A percentile compares a stretch with the other conserved stretches of the same genome.
Evolutionary conservation across 2,329 filamentous ascomycete species (phyloP).

Genomic region (Cordyceps fumosorosea): DNA sequence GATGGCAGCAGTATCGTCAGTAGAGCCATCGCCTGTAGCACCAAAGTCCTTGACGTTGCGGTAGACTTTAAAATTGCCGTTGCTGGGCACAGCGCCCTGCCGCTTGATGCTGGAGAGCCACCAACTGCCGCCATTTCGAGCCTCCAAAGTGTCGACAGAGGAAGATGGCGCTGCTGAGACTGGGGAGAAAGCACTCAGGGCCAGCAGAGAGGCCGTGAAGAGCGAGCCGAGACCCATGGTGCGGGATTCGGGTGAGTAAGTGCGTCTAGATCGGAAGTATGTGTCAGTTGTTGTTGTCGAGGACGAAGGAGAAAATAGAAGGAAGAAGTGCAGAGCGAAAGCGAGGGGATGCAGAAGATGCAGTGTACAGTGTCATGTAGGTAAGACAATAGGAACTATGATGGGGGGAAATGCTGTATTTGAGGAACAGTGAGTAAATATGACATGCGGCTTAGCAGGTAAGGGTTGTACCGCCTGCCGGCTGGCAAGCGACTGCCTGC

Average conservation of each 20-base stretch:
- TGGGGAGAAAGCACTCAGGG: conserved; percentile 9
- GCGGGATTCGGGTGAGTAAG: not conserved
- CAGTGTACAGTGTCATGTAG: not conserved
- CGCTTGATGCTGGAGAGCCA: conserved; percentile 67
- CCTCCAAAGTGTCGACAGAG: conserved; percentile 7
- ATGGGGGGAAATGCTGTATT: not conserved
- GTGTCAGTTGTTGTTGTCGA: not conserved
- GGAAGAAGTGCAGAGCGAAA: not conserved
- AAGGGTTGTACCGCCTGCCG: not conserved
- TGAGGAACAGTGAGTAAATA: conserved; percentile 1
- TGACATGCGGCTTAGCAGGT: not conserved
- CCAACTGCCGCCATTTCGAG: conserved; percentile 39
- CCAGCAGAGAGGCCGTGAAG: conserved; percentile 14
- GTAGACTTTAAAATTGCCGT: conserved; percentile 61
- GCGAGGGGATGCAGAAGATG: not conserved
- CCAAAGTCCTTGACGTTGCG: conserved; percentile 74
- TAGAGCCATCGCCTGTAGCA: conserved; percentile 58
- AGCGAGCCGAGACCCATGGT: conserved; percentile 12
- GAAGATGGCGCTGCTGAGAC: conserved; percentile 13
- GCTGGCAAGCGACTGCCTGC: not conserved
- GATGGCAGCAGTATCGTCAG: conserved; percentile 85
- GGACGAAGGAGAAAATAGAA: not conserved
- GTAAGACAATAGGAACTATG: conserved; percentile 8
- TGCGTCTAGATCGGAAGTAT: not conserved
- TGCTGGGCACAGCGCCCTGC: conserved; percentile 55